phyloP scores from a whole-genome alignment of 1,139 yeast genomes.

The Saccharomyces hybrid region DNA sequence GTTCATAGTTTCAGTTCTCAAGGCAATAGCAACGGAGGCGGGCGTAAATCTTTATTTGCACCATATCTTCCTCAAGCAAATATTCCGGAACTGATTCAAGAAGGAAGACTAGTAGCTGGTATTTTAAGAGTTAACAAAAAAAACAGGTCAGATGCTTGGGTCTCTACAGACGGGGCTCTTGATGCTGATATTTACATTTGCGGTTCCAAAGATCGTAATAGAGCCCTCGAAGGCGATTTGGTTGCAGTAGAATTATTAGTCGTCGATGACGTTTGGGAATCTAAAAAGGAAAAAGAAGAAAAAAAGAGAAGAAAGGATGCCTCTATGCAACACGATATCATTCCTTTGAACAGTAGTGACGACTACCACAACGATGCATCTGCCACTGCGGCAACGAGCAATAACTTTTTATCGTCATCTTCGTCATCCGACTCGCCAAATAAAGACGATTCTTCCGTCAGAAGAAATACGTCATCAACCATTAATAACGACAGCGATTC shows the following conservation, averaged over 20 bases:
- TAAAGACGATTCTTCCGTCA: constrained; percentile 20
- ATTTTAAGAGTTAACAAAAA: constrained; percentile 88
- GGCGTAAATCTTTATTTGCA: constrained; percentile 83
- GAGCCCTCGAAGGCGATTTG: constrained; percentile 93
- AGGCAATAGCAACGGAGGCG: constrained; percentile 31
- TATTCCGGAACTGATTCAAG: constrained; percentile 79
- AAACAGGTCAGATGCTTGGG: constrained; percentile 95
- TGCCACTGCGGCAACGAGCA: constrained; percentile 19
- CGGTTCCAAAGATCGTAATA: constrained; percentile 97
- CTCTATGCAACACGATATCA: constrained; percentile 28
- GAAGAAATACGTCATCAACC: constrained; percentile 18
- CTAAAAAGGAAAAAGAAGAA: constrained; percentile 93
- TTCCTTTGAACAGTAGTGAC: constrained; percentile 42
- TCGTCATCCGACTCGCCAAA: constrained; percentile 10
- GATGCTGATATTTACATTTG: constrained; percentile 97
- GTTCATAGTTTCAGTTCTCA: constrained; percentile 35
- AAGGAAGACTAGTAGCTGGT: constrained; percentile 90
- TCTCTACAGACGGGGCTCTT: constrained; percentile 86
- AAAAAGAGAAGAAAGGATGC: constrained; percentile 87
- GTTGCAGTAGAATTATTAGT: constrained; percentile 92
- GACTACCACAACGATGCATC: constrained; percentile 70
- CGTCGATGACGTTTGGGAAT: constrained; percentile 97
- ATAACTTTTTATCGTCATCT: constrained; percentile 10
- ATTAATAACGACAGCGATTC: constrained; percentile 27
- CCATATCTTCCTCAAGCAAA: constrained; percentile 94